Evolutionary conservation across 192 early-diverging fungal genomes (phyloP).

Genomic region (Umbelopsis isabellina): DNA sequence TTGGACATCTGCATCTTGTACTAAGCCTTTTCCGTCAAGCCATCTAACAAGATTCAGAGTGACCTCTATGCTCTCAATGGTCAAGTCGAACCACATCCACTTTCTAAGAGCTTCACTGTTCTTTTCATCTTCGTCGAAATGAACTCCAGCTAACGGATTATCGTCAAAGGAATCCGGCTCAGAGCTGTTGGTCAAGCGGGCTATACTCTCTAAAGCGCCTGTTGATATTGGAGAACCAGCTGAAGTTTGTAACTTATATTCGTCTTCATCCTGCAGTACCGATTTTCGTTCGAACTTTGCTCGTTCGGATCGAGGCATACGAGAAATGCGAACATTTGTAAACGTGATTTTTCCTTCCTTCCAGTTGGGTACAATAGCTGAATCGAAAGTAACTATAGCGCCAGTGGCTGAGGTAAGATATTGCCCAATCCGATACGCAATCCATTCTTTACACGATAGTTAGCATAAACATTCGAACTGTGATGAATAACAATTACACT

Average conservation of each 20-base stretch:
- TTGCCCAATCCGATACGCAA: slow-evolving; percentile 75
- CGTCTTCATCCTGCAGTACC: slow-evolving; percentile 6
- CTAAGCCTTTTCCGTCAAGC: slow-evolving; percentile 84
- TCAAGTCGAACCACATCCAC: slow-evolving; percentile 74
- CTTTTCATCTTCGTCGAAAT: slow-evolving; percentile 35
- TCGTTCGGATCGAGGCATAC: slow-evolving; percentile 43
- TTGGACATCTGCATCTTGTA: slow-evolving; percentile 81
- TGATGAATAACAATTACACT: background rate
- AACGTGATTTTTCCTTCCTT: slow-evolving; percentile 84
- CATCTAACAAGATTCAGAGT: slow-evolving; percentile 85
- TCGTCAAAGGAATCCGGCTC: slow-evolving; percentile 23
- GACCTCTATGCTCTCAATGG: slow-evolving; percentile 80
- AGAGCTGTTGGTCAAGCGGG: background rate
- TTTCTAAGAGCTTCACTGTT: slow-evolving; percentile 33
- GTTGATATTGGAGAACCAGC: slow-evolving; percentile 5
- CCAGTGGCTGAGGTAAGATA: slow-evolving; percentile 84
- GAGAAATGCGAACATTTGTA: slow-evolving; percentile 73
- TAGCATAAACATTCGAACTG: background rate
- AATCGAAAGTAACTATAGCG: slow-evolving; percentile 84
- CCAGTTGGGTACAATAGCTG: slow-evolving; percentile 93
- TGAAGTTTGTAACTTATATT: slow-evolving; percentile 20
- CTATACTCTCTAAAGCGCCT: background rate
- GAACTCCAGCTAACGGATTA: slow-evolving; percentile 32
- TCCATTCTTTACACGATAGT: slow-evolving; percentile 58
- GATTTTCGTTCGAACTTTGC: slow-evolving; percentile 38